Conservation (phyloP, 441 rosid genomes). For the Gossypium gossypioides region DNA sequence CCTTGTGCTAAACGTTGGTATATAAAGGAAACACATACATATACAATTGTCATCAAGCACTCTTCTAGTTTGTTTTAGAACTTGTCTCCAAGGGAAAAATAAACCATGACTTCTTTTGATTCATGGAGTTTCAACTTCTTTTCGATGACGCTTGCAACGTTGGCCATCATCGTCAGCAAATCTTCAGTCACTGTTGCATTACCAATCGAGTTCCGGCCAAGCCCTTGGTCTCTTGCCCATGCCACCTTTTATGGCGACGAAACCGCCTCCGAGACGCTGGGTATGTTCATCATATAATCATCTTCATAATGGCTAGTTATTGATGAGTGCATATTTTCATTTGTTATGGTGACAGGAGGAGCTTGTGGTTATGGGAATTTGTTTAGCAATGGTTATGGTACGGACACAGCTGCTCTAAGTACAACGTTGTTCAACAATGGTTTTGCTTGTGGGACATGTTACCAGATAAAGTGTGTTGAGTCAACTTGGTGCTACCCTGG, state of each 20-base stretch:
- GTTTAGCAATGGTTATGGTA: conserved; percentile 52
- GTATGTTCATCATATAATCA: conserved; percentile 21
- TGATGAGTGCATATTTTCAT: not conserved
- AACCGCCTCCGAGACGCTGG: conserved; percentile 62
- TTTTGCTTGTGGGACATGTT: conserved; percentile 66
- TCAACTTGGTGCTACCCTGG: conserved; percentile 39
- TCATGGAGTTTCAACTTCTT: conserved; percentile 32
- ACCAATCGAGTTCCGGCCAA: conserved; percentile 25
- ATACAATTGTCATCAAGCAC: conserved; percentile 17
- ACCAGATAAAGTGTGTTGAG: conserved; percentile 46
- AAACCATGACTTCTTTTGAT: conserved; percentile 29
- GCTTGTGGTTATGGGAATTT: conserved; percentile 86
- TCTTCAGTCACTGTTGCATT: conserved; percentile 16
- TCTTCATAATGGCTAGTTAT: not conserved
- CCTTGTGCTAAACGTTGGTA: not conserved
- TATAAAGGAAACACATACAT: conserved; percentile 16
- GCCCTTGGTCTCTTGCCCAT: conserved; percentile 54
- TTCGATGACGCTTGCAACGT: conserved; percentile 12
- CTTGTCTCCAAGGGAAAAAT: not conserved
- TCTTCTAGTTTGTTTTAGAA: not conserved
- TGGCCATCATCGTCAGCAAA: conserved; percentile 19
- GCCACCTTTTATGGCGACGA: conserved; percentile 89
- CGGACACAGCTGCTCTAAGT: conserved; percentile 62
- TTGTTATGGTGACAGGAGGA: conserved; percentile 44
- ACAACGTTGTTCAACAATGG: conserved; percentile 61